Base-by-base conservation (phyloP, 495 filamentous ascomycete species). In the Bacidia gigantensis region DNA sequence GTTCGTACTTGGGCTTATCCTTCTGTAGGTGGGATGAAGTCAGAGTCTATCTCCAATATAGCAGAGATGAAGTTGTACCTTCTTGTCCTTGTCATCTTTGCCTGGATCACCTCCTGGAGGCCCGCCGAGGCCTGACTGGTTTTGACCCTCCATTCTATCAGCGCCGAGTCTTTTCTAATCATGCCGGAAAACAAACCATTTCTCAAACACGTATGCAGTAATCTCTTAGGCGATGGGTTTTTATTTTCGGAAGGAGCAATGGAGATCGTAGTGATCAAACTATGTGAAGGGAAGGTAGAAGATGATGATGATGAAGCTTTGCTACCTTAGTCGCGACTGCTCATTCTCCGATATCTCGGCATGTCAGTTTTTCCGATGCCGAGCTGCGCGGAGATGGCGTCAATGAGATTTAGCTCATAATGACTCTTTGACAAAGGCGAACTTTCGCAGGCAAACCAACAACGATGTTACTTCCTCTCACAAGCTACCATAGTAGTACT, bases 1-100 rank as follows among this genome's bases (percentile, higher is more conserved):
- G 92, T 66, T 99, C 92, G 73, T 99, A 97, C 83, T 87, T 95
- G 56, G 93, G 92, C 79, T 97, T 97, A 45, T 97, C 88, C 77
- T 99, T 95, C 89, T 97, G 63, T 59, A 67, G 48, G 54, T 53
- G 41, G 50, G 46, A 26, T 41, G 62, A 52, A 61, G 54, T 44
- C 46, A 56, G 54, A 53, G 51, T 26, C 29, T 46, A 41, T 10
- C 17, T 41, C 26, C 20, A 7, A 35, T 20, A 21, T 20, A 47
- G 11, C 49, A 60, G 23, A 9, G 12, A 29, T 54, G 25, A n/a
- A 46, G 55, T 52, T 70, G 52, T 75, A 95, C 89, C 86, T 97
- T 95, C 72, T 90, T 88, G 58, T 95, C 87, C 69, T 95, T 95
- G 22, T 88, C 85, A 66, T 95, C 84, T 51, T 79, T 81, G 52